These are phyloP conservation scores for Phytopythium delawarense DNA, from an alignment of 352 stramenopile species.

Conservation along the genomic window DNA sequence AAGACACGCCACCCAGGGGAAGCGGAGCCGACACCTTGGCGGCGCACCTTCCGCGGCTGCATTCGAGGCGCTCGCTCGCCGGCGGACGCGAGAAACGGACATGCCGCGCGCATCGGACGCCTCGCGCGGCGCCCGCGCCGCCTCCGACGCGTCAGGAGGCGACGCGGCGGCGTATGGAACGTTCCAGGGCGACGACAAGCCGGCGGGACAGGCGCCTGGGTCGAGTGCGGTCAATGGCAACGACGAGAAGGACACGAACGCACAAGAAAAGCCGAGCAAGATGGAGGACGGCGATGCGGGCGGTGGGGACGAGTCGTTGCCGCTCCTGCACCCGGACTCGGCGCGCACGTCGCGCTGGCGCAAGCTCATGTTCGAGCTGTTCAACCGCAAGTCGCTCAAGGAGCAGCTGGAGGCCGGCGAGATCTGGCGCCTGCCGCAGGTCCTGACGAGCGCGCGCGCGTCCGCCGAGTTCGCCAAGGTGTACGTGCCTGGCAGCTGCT, in stretches of 20 bases:
- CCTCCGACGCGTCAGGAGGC: background rate
- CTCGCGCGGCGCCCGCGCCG: background rate
- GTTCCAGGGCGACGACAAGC: background rate
- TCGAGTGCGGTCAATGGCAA: background rate
- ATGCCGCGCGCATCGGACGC: conserved; percentile 8
- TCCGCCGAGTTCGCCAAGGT: conserved; percentile 23
- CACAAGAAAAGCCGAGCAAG: background rate
- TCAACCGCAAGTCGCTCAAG: conserved; percentile 24
- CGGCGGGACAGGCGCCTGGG: background rate
- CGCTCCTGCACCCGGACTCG: conserved; percentile 25
- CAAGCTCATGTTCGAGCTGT: conserved; percentile 35
- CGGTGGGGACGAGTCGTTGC: conserved; percentile 2
- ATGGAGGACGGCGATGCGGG: background rate
- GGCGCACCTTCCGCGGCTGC: too few species aligned
- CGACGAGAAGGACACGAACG: background rate
- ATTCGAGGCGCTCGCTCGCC: too few species aligned
- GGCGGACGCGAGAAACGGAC: background rate
- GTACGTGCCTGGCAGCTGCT: conserved; percentile 12
- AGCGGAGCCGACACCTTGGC: too few species aligned
- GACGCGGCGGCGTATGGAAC: background rate
- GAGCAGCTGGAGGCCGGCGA: conserved; percentile 32
- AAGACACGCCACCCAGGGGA: too few species aligned
- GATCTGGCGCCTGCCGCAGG: conserved; percentile 40
- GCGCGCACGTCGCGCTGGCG: conserved; percentile 29
- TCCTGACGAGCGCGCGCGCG: conserved; percentile 33